Evolutionary conservation across 495 filamentous ascomycete genomes (phyloP).

Genomic region (Neurospora terricola): DNA sequence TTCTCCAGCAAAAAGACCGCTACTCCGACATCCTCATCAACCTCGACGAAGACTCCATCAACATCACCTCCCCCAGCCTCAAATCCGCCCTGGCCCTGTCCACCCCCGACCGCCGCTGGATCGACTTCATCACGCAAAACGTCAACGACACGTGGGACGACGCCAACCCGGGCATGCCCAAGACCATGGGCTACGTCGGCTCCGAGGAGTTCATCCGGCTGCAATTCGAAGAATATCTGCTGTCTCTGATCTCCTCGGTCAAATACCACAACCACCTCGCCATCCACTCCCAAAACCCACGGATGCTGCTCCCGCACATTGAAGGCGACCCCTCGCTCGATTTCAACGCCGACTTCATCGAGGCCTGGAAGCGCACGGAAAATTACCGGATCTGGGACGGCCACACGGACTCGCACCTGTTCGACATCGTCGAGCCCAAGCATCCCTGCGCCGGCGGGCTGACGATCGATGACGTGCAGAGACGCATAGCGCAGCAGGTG

Average conservation of each 20-base stretch:
- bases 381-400: slow-evolving; percentile 78
- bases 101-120: slow-evolving; percentile 86
- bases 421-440: slow-evolving; percentile 84
- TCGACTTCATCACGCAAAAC: slow-evolving; percentile 86
- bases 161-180: slow-evolving; percentile 73
- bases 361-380: slow-evolving; percentile 74
- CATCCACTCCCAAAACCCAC: slow-evolving; percentile 48
- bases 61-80: slow-evolving; percentile 69
- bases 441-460: slow-evolving; percentile 94
- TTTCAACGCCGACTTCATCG: slow-evolving; percentile 66
- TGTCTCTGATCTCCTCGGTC: slow-evolving; percentile 76
- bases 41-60: slow-evolving; percentile 82
- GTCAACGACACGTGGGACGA: slow-evolving; percentile 97
- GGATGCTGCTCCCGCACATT: slow-evolving; percentile 48
- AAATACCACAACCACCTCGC: slow-evolving; percentile 80
- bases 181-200: slow-evolving; percentile 88
- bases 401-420: slow-evolving; percentile 70
- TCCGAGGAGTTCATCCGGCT: slow-evolving; percentile 97
- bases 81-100: slow-evolving; percentile 70
- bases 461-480: slow-evolving; percentile 88
- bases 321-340: slow-evolving; percentile 82
- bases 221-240: slow-evolving; percentile 94
- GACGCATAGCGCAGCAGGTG: slow-evolving; percentile 78
- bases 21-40: slow-evolving; percentile 97
- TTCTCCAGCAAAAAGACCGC: slow-evolving; percentile 90